A percentile compares a stretch with the other conserved stretches of the same genome.
These are phyloP conservation scores for Didymella glomerata DNA, from an alignment of 2,329 filamentous ascomycete species.

Conservation along the genomic window DNA sequence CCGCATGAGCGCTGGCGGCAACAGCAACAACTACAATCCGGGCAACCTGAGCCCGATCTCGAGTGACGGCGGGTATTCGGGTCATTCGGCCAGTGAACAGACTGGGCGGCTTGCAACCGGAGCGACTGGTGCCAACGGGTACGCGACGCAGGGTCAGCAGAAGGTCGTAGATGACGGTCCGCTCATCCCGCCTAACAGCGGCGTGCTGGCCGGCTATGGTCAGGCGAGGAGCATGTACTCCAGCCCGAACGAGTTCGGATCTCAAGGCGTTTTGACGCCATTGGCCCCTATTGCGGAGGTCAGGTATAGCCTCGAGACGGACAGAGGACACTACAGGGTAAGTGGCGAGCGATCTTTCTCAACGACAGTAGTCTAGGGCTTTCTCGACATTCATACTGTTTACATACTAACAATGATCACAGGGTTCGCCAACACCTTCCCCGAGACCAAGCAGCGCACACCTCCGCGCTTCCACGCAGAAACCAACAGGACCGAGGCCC, in stretches of 20 bases:
- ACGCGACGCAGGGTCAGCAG: constrained; percentile 46
- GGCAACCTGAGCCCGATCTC: constrained; percentile 51
- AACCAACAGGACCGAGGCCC: constrained; percentile 59
- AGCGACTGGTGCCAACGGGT: too few species aligned
- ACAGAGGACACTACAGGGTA: constrained; percentile 44
- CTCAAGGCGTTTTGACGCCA: constrained; percentile 49
- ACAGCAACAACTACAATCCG: constrained; percentile 35
- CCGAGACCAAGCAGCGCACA: constrained; percentile 41
- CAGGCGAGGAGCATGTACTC: constrained; percentile 52
- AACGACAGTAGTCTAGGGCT: too few species aligned
- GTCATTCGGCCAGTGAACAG: constrained; percentile 51
- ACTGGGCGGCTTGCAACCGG: constrained; percentile 24
- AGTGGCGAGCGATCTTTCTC: constrained; percentile 9
- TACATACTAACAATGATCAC: background rate
- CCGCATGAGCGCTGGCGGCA: constrained; percentile 48
- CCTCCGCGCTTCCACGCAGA: constrained; percentile 39
- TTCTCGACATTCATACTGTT: too few species aligned
- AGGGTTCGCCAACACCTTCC: constrained; percentile 48
- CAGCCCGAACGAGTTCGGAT: constrained; percentile 48
- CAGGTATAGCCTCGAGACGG: constrained; percentile 59
- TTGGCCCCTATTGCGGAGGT: constrained; percentile 63
- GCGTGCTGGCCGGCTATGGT: constrained; percentile 52
- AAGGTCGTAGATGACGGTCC: constrained; percentile 66
- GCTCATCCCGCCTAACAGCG: constrained; percentile 62
- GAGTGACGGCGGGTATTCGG: constrained; percentile 50